These are phyloP conservation scores for Dendrobium officinale DNA, from an alignment of 106 monocot species.

Conservation along the genomic window DNA sequence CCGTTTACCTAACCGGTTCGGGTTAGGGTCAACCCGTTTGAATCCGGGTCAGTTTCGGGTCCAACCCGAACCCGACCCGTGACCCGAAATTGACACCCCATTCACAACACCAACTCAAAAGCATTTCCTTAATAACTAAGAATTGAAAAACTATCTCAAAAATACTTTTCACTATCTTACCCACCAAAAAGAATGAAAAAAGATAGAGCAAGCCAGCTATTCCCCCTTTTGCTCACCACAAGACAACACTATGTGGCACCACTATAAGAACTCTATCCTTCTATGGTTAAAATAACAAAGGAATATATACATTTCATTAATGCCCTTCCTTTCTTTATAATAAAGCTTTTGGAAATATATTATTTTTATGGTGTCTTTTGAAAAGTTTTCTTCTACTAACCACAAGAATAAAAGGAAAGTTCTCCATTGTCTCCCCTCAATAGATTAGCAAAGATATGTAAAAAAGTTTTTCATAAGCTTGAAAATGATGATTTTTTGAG, in stretches of 20 bases:
- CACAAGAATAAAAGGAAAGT: not conserved
- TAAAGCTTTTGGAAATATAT: not conserved
- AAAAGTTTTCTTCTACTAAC: not conserved
- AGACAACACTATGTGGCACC: not conserved
- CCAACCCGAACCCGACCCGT: no score
- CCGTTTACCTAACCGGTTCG: no score
- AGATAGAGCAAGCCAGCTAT: not conserved
- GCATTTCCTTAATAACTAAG: not conserved
- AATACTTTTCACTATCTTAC: constrained; percentile 1
- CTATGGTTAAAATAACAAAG: no score
- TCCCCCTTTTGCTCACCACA: not conserved
- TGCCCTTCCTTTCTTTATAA: not conserved
- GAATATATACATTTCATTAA: no score
- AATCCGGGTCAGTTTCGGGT: no score
- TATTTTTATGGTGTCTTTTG: not conserved
- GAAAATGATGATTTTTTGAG: not conserved
- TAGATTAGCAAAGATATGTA: not conserved
- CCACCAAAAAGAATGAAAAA: not conserved
- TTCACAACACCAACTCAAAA: not conserved
- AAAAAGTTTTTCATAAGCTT: not conserved
- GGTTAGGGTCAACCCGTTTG: no score
- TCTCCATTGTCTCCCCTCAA: not conserved
- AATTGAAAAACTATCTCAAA: not conserved
- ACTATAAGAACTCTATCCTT: not conserved
- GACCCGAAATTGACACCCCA: no score